Base-by-base conservation (phyloP, 345 rosid species). In the Dipteronia sinensis region DNA sequence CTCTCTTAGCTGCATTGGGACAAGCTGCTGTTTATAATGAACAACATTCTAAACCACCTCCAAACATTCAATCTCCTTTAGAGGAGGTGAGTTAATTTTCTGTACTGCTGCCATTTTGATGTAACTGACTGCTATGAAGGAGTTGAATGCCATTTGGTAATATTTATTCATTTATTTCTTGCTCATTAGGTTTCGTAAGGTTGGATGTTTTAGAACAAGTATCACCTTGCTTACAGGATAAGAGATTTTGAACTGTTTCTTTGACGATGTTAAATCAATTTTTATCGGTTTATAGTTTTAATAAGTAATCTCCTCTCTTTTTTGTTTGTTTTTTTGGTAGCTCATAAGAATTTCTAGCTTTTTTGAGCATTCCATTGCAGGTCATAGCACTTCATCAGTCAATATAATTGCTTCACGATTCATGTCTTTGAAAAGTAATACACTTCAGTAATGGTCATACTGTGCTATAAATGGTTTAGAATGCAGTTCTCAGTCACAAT, bases 1-100 rank as follows among this genome's bases (percentile, higher is more conserved):
- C 97, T 77, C 91, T 96, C 76, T 90, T 96, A 82, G 92, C 97
- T 82, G 97, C 98, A 29, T 77, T 96, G 69, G 99, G 97, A 77
- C 97, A 94, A 86, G 97, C 99, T 38, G 90, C 97, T 81, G 92
- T 92, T 9, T 86, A 90, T 79, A 80, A 87, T 76, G 97, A 90
- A 82, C 86, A 90, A 53, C 88, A 91, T 78, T 88, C 93, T 78
- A 91, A 83, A 70, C 93, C 93, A 71, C 90, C 97, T 75, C 53
- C 89, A 65, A 81, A 84, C 67, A 75, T 79, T 68, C 91, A 89
- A 82, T 87, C 97, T 84, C 95, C 97, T 84, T 81, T 94, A 78
- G 97, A 96, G 77, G 99, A 94, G 94, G 98, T 88, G 75, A 83
- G 79, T 75, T 81, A 77, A 53, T 77, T 31, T 72, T 23, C 34